Evolutionary conservation across 176 grass and related monocot species (phyloP).

Genomic region (Ananas comosus): DNA sequence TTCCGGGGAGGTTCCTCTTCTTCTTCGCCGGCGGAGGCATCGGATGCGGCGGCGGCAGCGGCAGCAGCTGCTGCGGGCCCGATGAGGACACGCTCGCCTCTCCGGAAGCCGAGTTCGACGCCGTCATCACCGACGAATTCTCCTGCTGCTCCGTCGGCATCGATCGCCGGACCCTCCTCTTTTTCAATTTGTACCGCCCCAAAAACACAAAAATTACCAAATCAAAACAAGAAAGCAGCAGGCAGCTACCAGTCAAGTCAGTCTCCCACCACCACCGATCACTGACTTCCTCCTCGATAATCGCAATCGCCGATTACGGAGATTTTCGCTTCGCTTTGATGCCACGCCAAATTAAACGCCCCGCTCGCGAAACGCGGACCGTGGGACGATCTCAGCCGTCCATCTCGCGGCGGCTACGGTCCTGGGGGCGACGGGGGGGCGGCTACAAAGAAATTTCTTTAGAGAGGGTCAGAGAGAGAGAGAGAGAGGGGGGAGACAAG

Average conservation of each 20-base stretch:
- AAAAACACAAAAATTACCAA: neutral
- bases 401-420: neutral
- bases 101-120: conserved; percentile 38
- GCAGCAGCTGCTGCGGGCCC: conserved; percentile 13
- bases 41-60: conserved; percentile 1
- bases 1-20: conserved; percentile 94
- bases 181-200: neutral
- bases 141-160: conserved; percentile 63
- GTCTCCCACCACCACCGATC: conserved; percentile 34
- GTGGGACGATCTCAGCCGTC: conserved; percentile 15
- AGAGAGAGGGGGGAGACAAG: neutral
- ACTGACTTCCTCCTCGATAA: neutral
- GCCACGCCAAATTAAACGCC: neutral
- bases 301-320: neutral
- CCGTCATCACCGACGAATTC: conserved; percentile 43
- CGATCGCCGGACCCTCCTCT: conserved; percentile 5
- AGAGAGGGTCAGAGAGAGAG: neutral
- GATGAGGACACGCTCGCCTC: conserved; percentile 62
- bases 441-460: conserved; percentile 11
- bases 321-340: neutral
- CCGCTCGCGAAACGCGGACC: neutral
- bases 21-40: conserved; percentile 54
- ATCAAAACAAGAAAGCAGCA: neutral
- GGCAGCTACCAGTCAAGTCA: conserved; percentile 21
- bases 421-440: neutral